Conservation (phyloP, 768 basidiomycete genomes). For the Suillus decipiens region DNA sequence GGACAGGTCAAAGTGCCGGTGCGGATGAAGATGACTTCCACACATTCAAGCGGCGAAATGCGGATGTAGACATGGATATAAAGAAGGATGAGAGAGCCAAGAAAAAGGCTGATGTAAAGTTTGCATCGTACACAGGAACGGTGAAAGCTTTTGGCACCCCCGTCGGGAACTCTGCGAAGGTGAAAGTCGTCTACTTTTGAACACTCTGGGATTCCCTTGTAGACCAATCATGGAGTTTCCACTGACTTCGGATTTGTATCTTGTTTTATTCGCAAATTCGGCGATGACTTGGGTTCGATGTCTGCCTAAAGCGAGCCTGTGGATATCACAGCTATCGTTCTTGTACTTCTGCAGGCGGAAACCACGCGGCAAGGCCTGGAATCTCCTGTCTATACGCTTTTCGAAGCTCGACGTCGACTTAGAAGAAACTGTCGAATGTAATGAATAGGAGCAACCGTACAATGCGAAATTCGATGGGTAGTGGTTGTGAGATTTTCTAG, state of each 20-base stretch:
- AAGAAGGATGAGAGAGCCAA: conserved; percentile 46
- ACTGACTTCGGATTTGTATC: neutral
- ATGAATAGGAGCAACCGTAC: no score
- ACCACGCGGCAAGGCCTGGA: no score
- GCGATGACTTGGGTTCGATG: neutral
- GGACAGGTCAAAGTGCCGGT: conserved; percentile 53
- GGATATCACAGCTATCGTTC: no score
- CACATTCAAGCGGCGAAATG: conserved; percentile 63
- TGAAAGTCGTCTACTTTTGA: conserved; percentile 52
- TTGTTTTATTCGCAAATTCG: neutral
- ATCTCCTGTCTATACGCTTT: no score
- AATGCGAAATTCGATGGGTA: no score
- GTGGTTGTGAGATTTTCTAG: no score
- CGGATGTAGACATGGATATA: conserved; percentile 62
- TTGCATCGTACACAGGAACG: conserved; percentile 44
- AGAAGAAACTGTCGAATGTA: no score
- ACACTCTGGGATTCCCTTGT: neutral
- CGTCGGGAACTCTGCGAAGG: conserved; percentile 20
- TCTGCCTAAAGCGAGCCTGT: neutral
- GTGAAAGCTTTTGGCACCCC: conserved; percentile 37
- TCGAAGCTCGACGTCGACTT: no score
- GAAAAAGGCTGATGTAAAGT: conserved; percentile 43
- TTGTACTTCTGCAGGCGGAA: no score
- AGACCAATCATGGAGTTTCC: neutral
- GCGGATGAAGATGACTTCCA: conserved; percentile 98